Conservation (phyloP, 1,284 basidiomycete genomes). For the Puccinia horiana region DNA sequence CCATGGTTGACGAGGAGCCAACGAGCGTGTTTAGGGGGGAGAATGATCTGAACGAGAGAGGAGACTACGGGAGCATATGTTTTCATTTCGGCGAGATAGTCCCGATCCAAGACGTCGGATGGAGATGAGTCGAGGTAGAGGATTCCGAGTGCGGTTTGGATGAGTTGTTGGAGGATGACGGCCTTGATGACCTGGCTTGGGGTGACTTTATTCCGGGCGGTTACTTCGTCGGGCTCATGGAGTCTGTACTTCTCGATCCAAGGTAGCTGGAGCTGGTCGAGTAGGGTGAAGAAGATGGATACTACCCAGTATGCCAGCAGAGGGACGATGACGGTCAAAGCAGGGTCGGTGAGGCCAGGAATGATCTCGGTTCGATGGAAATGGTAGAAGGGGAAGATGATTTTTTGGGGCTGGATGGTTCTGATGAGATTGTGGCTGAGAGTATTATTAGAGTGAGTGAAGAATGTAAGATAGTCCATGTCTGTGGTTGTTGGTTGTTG, state of each 20-base stretch:
- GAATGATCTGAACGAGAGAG: constrained; percentile 22
- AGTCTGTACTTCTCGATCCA: constrained; percentile 83
- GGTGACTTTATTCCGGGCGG: constrained; percentile 74
- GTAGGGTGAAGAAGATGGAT: constrained; percentile 75
- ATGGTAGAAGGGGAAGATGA: constrained; percentile 61
- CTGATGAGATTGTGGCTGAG: background rate
- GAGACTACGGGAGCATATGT: constrained; percentile 26
- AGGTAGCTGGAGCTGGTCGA: constrained; percentile 71
- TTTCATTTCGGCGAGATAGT: constrained; percentile 63
- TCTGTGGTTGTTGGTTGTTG: too few species aligned
- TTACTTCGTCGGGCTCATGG: constrained; percentile 81
- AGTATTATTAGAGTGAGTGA: background rate
- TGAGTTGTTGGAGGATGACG: constrained; percentile 77
- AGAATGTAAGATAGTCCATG: background rate
- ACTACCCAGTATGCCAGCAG: constrained; percentile 83
- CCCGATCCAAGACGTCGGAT: constrained; percentile 58
- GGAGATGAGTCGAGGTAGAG: constrained; percentile 69
- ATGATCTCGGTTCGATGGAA: constrained; percentile 65
- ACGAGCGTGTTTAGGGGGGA: constrained; percentile 54
- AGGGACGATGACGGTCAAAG: constrained; percentile 73
- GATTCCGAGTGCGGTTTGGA: constrained; percentile 78
- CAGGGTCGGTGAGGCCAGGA: constrained; percentile 70
- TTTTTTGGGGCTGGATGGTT: background rate
- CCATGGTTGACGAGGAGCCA: constrained; percentile 62
- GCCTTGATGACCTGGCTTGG: constrained; percentile 71